These are phyloP conservation scores for Penicillium samsonianum DNA, from an alignment of 495 filamentous ascomycete species.

Conservation along the genomic window DNA sequence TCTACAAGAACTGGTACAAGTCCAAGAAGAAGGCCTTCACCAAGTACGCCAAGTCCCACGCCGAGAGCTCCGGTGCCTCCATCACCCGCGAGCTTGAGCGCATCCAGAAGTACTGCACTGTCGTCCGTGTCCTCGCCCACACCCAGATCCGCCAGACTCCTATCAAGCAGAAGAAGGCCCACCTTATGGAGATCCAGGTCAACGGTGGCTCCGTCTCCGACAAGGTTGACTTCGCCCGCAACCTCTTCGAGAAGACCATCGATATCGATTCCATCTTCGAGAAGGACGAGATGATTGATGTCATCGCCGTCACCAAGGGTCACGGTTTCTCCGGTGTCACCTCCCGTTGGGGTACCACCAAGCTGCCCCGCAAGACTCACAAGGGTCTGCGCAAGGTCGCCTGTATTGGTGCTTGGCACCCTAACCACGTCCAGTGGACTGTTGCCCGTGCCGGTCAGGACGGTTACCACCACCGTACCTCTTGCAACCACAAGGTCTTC, in stretches of 20 bases:
- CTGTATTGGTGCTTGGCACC: constrained; percentile 99
- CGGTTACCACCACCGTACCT: constrained; percentile 99
- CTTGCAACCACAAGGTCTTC: constrained; percentile 99
- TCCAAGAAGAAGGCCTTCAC: constrained; percentile 99
- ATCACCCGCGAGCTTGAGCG: constrained; percentile 97
- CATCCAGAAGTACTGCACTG: constrained; percentile 99
- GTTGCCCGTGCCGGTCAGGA: constrained; percentile 99
- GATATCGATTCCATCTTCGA: constrained; percentile 94
- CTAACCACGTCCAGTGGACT: constrained; percentile 99
- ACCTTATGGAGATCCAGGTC: constrained; percentile 99
- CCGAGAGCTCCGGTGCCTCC: constrained; percentile 81
- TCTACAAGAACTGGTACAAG: constrained; percentile 99
- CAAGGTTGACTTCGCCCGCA: constrained; percentile 94
- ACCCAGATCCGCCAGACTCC: constrained; percentile 99
- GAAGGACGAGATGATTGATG: constrained; percentile 99
- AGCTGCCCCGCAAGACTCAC: constrained; percentile 99
- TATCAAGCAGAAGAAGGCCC: constrained; percentile 99
- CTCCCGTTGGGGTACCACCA: constrained; percentile 98
- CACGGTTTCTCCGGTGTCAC: constrained; percentile 98
- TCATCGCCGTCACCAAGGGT: constrained; percentile 99
- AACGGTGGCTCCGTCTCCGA: constrained; percentile 93
- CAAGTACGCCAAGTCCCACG: constrained; percentile 99
- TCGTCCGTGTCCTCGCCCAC: constrained; percentile 98
- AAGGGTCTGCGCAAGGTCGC: constrained; percentile 99
- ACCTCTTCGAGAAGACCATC: constrained; percentile 97